Conservation (phyloP, 805 yeast species). For the Candida ovalis region DNA sequence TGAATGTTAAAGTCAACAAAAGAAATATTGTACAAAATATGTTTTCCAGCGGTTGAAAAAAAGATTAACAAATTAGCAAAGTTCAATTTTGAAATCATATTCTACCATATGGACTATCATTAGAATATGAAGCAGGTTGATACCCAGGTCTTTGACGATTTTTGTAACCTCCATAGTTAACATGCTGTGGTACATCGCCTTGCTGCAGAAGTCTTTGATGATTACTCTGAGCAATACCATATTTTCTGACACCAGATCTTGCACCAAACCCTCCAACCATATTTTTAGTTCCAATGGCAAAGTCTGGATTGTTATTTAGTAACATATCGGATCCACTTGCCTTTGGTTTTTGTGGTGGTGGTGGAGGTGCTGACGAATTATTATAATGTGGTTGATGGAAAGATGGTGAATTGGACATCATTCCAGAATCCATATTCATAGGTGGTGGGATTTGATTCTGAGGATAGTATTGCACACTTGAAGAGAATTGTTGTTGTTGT, state of each 20-base stretch:
- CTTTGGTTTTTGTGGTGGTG: slow-evolving; percentile 11
- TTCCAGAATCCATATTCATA: slow-evolving; percentile 6
- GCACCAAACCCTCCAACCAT: background rate
- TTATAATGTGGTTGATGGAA: slow-evolving; percentile 7
- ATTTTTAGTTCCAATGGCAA: slow-evolving; percentile 23
- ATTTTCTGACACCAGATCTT: slow-evolving; percentile 22
- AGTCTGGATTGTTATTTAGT: slow-evolving; percentile 48
- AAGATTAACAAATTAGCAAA: background rate
- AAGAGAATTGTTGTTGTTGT: slow-evolving; percentile 18
- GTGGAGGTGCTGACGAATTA: background rate
- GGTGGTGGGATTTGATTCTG: slow-evolving; percentile 22
- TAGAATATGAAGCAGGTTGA: slow-evolving; percentile 38
- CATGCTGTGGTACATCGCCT: slow-evolving; percentile 16
- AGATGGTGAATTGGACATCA: slow-evolving; percentile 7
- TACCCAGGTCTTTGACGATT: slow-evolving; percentile 28
- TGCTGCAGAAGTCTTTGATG: slow-evolving; percentile 9
- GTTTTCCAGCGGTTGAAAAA: background rate
- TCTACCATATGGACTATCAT: slow-evolving; percentile 42
- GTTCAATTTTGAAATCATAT: background rate
- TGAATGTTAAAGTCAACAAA: too few relatives aligned
- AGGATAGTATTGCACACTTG: slow-evolving; percentile 22
- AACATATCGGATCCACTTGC: slow-evolving; percentile 37
- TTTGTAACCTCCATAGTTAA: slow-evolving; percentile 19
- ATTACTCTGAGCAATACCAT: slow-evolving; percentile 17
- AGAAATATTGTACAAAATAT: too few relatives aligned